A percentile compares a stretch with the other conserved stretches of the same genome.
Conservation (phyloP, 2,329 filamentous ascomycete species). For the Ceratocystis ficicola region DNA sequence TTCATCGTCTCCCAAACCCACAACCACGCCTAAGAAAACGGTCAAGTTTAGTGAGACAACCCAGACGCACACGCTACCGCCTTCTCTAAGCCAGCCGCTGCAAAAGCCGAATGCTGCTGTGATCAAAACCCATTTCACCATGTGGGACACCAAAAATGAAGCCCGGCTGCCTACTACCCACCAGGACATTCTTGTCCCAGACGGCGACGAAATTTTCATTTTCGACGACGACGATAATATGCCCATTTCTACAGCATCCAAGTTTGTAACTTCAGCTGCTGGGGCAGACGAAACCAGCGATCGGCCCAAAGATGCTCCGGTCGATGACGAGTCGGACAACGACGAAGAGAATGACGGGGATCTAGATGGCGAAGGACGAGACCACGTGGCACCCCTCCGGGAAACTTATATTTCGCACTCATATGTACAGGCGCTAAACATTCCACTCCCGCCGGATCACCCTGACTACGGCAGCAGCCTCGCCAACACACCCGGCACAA, state of each 20-base stretch:
- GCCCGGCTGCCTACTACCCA: slow-evolving; percentile 22
- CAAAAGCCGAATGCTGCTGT: neutral
- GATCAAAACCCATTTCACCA: neutral
- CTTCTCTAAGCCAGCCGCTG: neutral
- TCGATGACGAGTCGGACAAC: slow-evolving; percentile 26
- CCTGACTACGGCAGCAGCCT: slow-evolving; percentile 18
- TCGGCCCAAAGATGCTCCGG: slow-evolving; percentile 29
- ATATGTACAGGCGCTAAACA: slow-evolving; percentile 15
- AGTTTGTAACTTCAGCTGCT: slow-evolving; percentile 25
- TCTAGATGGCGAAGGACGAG: slow-evolving; percentile 7
- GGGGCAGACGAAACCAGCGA: slow-evolving; percentile 15
- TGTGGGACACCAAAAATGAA: slow-evolving; percentile 11
- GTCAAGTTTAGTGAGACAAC: slow-evolving; percentile 18
- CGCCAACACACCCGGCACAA: neutral
- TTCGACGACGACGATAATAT: slow-evolving; percentile 34
- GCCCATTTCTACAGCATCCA: slow-evolving; percentile 26
- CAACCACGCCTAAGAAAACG: slow-evolving; percentile 17
- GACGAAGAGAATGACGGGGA: neutral
- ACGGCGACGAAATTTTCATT: slow-evolving; percentile 35
- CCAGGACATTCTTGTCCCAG: slow-evolving; percentile 10
- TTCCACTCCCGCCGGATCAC: slow-evolving; percentile 20
- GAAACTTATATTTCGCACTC: slow-evolving; percentile 23
- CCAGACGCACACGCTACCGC: slow-evolving; percentile 14
- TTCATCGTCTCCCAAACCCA: neutral
- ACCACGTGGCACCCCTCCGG: slow-evolving; percentile 24